Evolutionary conservation across 1,284 basidiomycete genomes (phyloP), one percentile per base, ranked within the genome.

Genomic region (Earliella scabrosa): DNA sequence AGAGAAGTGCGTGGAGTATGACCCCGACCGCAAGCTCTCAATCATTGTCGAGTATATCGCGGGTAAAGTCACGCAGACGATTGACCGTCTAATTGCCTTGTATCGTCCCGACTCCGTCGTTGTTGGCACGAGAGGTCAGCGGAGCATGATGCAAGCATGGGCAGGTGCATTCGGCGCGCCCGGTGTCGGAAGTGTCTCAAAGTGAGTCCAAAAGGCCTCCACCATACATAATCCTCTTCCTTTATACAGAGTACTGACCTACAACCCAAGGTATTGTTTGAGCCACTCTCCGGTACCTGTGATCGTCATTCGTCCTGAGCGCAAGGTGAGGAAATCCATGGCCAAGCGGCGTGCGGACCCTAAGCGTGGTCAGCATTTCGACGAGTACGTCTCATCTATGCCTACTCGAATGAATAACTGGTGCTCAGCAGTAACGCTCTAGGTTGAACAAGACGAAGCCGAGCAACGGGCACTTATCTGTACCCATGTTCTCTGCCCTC

Each of bases 41-140:
- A 85, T 98, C 59, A 90, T 97, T 46, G 87, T 98, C 54, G 97
- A 98, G 76, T 96, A 93, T 68, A 92, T 98, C 38, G 92, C 95
- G 1, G 97, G 97, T 31, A 89, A 88, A 59, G 87, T 97, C 6
- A 92, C 93, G 0, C 85, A 90, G 53, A 95, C 93, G 9, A 88
- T 98, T 59, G 91, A 95, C 67, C 88, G 94, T 45, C 85, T 99
- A 63, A 97, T 98, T 60, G 92, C 95, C 2, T 85, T 98, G 35
- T 98, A 99, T 69, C 87, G 95, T 41, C 97, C 97, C 2, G 96
- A 99, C 72, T 94, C 92, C 1, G 81, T 98, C 51, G 89, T 98
- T 16, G 95, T 98, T 23, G 97, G 97, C 13, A 97, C 94, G 13
- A 83, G 92, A 32, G 96, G 95, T 0, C 80, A 84, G 58, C 77